Evolutionary conservation across 306 rosid genomes (phyloP), one percentile per base, ranked within the genome.

Genomic region (Geum urbanum): DNA sequence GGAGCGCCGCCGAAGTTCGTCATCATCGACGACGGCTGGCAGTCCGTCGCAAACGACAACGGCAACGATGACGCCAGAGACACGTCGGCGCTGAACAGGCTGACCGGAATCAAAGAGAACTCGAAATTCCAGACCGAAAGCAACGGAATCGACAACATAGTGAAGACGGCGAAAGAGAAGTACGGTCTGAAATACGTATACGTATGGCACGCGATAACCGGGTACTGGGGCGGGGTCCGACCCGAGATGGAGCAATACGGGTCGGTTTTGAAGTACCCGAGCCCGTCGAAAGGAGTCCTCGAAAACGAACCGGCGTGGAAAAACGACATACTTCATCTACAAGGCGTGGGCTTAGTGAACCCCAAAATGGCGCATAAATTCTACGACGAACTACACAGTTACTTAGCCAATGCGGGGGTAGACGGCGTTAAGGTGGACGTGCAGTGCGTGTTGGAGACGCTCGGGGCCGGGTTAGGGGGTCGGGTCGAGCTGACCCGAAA

Each of bases 371-470:
- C 86, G 7, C 83, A 81, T 79, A 63, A 53, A 7, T 90, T 94
- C n/a, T 94, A 90, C 66, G 85, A 83, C 18, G 86, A 86, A 46
- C 68, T 94, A 9, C 98, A 94, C 15, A 80, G 84, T 39, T 94
- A 94, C 63, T 72, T 94, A 10, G 90, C 96, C 0, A 55, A 79
- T 14, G 92, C 96, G 4, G 97, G 98, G 2, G 10, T 94, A 6
- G 98, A 94, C 22, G 98, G 98, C 2, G 98, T 94, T 32, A 94
- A 94, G 81, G 98, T 94, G 69, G 98, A 94, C 62, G 97, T 84
- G 63, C 97, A 94, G 80, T 88, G 96, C 69, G 82, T 94, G 37
- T 72, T 94, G 71, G 98, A 94, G 74, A 94, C 98, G 5, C 83
- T 94, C 0, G 97, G 88, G 1, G 74, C 83, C 2, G 97, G 98